A percentile compares a stretch with the other conserved stretches of the same genome.
phyloP scores from a whole-genome alignment of 1,284 basidiomycete species.

The Naganishia sp. region DNA sequence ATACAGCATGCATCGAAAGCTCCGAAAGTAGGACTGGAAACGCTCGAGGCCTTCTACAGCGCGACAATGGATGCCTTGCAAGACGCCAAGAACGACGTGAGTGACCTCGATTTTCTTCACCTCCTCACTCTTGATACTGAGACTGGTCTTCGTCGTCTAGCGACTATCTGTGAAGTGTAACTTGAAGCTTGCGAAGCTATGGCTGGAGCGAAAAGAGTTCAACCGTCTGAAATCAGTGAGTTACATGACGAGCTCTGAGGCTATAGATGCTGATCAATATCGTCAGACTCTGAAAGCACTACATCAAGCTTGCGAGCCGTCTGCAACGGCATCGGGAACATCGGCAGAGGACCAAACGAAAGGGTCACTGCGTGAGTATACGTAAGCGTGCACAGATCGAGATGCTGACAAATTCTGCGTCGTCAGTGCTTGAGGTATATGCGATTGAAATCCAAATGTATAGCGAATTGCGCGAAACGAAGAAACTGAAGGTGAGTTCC shows the following conservation, averaged over 20 bases:
- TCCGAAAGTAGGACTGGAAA: slow-evolving; percentile 72
- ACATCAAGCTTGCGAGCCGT: slow-evolving; percentile 55
- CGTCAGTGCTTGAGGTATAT: slow-evolving; percentile 86
- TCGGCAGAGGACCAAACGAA: slow-evolving; percentile 55
- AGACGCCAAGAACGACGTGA: slow-evolving; percentile 92
- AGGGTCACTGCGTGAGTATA: slow-evolving; percentile 49
- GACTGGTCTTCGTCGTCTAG: slow-evolving; percentile 55
- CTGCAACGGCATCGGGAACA: slow-evolving; percentile 41
- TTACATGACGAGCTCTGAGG: slow-evolving; percentile 1
- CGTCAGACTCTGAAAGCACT: slow-evolving; percentile 55
- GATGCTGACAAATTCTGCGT: not conserved
- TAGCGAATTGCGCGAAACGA: slow-evolving; percentile 90
- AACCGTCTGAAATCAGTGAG: slow-evolving; percentile 73
- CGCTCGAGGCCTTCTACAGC: slow-evolving; percentile 92
- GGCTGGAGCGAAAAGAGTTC: slow-evolving; percentile 94
- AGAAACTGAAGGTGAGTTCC: slow-evolving; percentile 78
- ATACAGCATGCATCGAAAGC: slow-evolving; percentile 48
- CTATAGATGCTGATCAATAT: not conserved
- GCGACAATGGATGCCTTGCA: slow-evolving; percentile 84
- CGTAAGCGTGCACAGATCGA: not conserved
- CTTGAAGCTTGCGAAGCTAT: slow-evolving; percentile 93
- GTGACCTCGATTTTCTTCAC: slow-evolving; percentile 34
- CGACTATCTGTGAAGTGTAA: slow-evolving; percentile 93
- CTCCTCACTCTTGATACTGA: not conserved
- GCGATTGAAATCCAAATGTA: slow-evolving; percentile 99